Percentiles rank a stretch among this genome's conserved stretches.
phyloP scores from a whole-genome alignment of 2,329 filamentous ascomycete genomes.

The Orbilia quercus region DNA sequence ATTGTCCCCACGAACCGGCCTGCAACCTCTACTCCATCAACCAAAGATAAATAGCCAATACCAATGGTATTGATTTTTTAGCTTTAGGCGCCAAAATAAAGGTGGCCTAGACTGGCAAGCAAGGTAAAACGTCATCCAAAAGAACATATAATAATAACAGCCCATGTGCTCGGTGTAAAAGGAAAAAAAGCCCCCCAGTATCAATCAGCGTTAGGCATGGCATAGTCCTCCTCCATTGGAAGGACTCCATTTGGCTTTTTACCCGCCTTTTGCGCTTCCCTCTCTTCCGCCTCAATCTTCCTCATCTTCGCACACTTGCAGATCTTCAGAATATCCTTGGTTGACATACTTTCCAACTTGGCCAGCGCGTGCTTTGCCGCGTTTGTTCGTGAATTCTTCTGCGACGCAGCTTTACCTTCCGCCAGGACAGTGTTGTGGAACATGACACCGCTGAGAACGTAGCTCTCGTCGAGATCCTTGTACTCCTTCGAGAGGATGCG shows the following conservation, averaged over 20 bases:
- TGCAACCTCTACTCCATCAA: slow-evolving; percentile 22
- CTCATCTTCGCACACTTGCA: slow-evolving; percentile 56
- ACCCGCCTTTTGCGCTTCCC: slow-evolving; percentile 22
- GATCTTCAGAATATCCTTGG: slow-evolving; percentile 54
- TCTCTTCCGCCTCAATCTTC: slow-evolving; percentile 30
- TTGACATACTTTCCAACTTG: slow-evolving; percentile 64
- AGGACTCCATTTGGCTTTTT: slow-evolving; percentile 13
- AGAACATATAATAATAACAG: slow-evolving; percentile 34
- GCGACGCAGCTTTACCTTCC: slow-evolving; percentile 71
- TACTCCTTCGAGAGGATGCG: slow-evolving; percentile 69
- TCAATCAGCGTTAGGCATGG: slow-evolving; percentile 52
- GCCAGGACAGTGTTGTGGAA: slow-evolving; percentile 78
- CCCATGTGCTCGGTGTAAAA: neutral
- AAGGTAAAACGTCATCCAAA: slow-evolving; percentile 12
- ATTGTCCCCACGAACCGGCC: slow-evolving; percentile 6
- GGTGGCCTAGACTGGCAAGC: slow-evolving; percentile 14
- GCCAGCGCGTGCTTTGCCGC: slow-evolving; percentile 72
- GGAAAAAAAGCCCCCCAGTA: slow-evolving; percentile 63
- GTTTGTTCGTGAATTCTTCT: slow-evolving; percentile 77
- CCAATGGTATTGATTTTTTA: slow-evolving; percentile 34
- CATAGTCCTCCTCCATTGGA: neutral
- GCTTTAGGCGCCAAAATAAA: slow-evolving; percentile 28
- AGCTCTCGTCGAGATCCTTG: slow-evolving; percentile 65
- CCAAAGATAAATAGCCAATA: slow-evolving; percentile 25
- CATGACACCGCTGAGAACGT: slow-evolving; percentile 77